Evolutionary conservation across 352 stramenopile genomes (phyloP), one percentile per base, ranked within the genome.

Genomic region (Globisporangium middletonii): DNA sequence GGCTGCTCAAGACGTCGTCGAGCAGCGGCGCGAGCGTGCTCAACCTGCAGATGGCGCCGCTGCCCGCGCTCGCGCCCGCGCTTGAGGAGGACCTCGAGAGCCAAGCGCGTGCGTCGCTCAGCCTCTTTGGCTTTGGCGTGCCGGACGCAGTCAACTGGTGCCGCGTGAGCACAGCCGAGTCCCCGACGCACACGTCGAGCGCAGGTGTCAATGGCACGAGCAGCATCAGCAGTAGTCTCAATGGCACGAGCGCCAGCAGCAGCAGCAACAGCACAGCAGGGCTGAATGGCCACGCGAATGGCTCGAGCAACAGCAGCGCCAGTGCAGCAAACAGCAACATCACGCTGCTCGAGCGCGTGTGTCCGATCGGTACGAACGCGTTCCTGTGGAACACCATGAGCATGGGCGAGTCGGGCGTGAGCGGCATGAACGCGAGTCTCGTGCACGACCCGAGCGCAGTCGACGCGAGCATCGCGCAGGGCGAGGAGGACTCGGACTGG

Each of bases 81-180:
- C 62, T 80, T 2, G 76, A 85, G 37, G 75, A 89, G 46, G 76
- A 89, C 51, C 66, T 87, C 5, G 75, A 87, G 62, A 69, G 64
- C 35, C 73, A 89, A 58, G 79, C 82, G 47, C 79, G 82, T 35
- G 66, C 79, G 12, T 76, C 74, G 27, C 71, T 92, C 55, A 73
- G 63, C 23, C 82, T 89, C 59, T 92, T 92, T 53, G 72, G 82
- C 64, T 92, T 92, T 54, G 82, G 79, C 38, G 65, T 68, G 9
- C 46, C 62, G 48, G 68, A 82, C 58, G 78, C 77, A 23, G 69
- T 87, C 30, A 86, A 77, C 33, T 89, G 79, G 79, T 85, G 69
- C 69, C 62, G 65, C 27, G 77, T 85, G 30, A 69, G 63, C 19
- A 61, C 70, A 8, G 44, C 44, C n/a, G 56, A 62, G 11, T 44